These are phyloP conservation scores for Trypanosoma boissoni DNA, from an alignment of 208 protist species.

Conservation along the genomic window DNA sequence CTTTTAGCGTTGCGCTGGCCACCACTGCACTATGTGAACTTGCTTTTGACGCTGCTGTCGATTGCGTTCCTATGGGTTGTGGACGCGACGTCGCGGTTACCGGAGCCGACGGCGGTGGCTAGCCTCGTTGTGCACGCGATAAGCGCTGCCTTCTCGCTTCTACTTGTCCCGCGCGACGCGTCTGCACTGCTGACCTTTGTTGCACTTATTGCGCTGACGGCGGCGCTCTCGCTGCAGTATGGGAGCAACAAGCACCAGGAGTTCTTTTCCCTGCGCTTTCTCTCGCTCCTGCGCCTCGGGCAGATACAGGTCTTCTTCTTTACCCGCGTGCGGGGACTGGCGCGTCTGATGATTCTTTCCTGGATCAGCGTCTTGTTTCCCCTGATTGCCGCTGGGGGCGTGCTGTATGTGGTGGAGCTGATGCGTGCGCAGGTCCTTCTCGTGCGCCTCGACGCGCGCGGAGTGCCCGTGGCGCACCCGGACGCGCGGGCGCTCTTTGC, in stretches of 20 bases:
- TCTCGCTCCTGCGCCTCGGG: slow-evolving; percentile 59
- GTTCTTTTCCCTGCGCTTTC: slow-evolving; percentile 36
- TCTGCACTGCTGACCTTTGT: slow-evolving; percentile 49
- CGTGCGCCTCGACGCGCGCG: slow-evolving; percentile 31
- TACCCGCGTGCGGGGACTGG: slow-evolving; percentile 26
- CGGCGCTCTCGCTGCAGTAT: slow-evolving; percentile 5
- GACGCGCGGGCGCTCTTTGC: slow-evolving; percentile 41
- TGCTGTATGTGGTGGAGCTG: slow-evolving; percentile 53
- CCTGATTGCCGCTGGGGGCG: slow-evolving; percentile 36
- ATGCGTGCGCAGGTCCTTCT: slow-evolving; percentile 67
- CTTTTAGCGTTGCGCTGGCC: slow-evolving; percentile 6
- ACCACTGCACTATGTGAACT: slow-evolving; percentile 40
- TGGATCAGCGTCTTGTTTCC: slow-evolving; percentile 50
- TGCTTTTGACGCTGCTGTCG: slow-evolving; percentile 39
- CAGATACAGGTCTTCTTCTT: slow-evolving; percentile 65
- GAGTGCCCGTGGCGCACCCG: slow-evolving; percentile 46
- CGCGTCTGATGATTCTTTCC: slow-evolving; percentile 48
- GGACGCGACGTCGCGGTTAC: slow-evolving; percentile 27
- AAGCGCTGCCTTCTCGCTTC: slow-evolving; percentile 41
- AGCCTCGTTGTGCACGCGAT: slow-evolving; percentile 42
- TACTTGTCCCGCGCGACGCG: slow-evolving; percentile 50
- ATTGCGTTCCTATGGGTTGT: slow-evolving; percentile 68
- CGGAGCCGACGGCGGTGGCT: slow-evolving; percentile 22
- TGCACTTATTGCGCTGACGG: slow-evolving; percentile 3
- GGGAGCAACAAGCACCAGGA: not conserved